Conservation (phyloP, 176 grass and related monocot species). For the Phragmites australis region DNA sequence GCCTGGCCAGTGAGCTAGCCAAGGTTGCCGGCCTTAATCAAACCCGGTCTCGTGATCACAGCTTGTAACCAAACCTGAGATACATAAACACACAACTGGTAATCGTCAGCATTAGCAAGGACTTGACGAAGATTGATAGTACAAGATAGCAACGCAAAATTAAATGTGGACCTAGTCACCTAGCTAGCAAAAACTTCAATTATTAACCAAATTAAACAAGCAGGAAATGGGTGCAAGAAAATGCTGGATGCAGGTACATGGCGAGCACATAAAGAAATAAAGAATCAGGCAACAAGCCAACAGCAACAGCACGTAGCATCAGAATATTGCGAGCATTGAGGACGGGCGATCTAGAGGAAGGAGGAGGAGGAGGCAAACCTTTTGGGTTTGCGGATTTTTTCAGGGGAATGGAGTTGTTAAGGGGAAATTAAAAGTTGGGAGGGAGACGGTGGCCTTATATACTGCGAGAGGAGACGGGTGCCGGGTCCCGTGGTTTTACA, state of each 20-base stretch:
- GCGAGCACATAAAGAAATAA: not conserved
- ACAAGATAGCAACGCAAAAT: not conserved
- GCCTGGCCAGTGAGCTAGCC: slow-evolving; percentile 2
- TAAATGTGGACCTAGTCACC: not conserved
- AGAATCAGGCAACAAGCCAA: not conserved
- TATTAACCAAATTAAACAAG: not conserved
- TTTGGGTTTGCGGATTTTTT: not conserved
- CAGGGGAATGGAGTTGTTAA: slow-evolving; percentile 13
- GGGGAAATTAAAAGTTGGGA: slow-evolving; percentile 12
- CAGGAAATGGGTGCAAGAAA: not conserved
- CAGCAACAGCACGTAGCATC: not conserved
- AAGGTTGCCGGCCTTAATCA: not conserved
- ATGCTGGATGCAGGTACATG: not conserved
- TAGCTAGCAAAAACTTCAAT: not conserved
- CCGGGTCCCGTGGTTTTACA: slow-evolving; percentile 22
- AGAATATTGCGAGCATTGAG: not conserved
- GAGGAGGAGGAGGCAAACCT: slow-evolving; percentile 25
- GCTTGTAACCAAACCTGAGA: not conserved
- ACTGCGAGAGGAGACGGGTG: not conserved
- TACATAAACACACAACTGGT: not conserved
- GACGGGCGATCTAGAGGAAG: not conserved
- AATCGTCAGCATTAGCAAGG: slow-evolving; percentile 28
- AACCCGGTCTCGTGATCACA: slow-evolving; percentile 7
- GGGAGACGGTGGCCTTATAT: slow-evolving; percentile 44
- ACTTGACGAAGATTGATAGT: not conserved